These are phyloP conservation scores for Cladophialophora immunda DNA, from an alignment of 2,329 filamentous ascomycete species.

Conservation along the genomic window DNA sequence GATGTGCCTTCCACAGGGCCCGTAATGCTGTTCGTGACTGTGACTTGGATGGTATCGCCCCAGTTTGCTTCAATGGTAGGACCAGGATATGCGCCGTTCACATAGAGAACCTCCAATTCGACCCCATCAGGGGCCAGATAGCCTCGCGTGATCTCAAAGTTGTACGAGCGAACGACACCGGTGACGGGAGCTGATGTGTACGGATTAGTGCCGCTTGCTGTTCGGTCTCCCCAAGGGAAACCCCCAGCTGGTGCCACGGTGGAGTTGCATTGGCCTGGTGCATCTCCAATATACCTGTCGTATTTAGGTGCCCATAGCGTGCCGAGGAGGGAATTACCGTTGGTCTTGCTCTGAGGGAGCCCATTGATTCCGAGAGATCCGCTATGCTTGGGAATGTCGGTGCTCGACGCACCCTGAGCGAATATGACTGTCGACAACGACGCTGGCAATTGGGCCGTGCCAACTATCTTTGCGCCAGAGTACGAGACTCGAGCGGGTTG, in stretches of 20 bases:
- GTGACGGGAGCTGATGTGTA: slow-evolving; percentile 30
- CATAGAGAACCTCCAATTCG: slow-evolving; percentile 13
- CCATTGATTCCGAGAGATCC: slow-evolving; percentile 28
- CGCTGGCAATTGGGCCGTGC: slow-evolving; percentile 25
- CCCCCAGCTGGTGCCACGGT: slow-evolving; percentile 24
- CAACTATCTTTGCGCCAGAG: slow-evolving; percentile 24
- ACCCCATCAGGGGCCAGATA: slow-evolving; percentile 30
- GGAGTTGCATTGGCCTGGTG: slow-evolving; percentile 3
- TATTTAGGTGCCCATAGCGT: slow-evolving; percentile 34
- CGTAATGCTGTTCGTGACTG: slow-evolving; percentile 47
- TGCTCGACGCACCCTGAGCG: slow-evolving; percentile 6
- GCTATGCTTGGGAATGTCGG: slow-evolving; percentile 19
- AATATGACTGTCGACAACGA: slow-evolving; percentile 28
- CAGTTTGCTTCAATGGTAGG: slow-evolving; percentile 58
- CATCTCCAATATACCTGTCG: slow-evolving; percentile 26
- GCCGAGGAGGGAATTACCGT: slow-evolving; percentile 34
- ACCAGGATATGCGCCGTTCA: slow-evolving; percentile 73
- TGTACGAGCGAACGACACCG: slow-evolving; percentile 28
- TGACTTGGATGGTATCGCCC: slow-evolving; percentile 43
- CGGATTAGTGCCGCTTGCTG: slow-evolving; percentile 30
- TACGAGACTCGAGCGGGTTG: slow-evolving; percentile 17
- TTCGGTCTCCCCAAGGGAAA: slow-evolving; percentile 35
- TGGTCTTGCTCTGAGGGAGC: slow-evolving; percentile 32
- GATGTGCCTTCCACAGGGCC: slow-evolving; percentile 46
- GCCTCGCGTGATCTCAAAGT: slow-evolving; percentile 27